A percentile compares a stretch with the other conserved stretches of the same genome.
phyloP scores from a whole-genome alignment of 2,329 filamentous ascomycete genomes.

The Penicillium aurantiogriseum region DNA sequence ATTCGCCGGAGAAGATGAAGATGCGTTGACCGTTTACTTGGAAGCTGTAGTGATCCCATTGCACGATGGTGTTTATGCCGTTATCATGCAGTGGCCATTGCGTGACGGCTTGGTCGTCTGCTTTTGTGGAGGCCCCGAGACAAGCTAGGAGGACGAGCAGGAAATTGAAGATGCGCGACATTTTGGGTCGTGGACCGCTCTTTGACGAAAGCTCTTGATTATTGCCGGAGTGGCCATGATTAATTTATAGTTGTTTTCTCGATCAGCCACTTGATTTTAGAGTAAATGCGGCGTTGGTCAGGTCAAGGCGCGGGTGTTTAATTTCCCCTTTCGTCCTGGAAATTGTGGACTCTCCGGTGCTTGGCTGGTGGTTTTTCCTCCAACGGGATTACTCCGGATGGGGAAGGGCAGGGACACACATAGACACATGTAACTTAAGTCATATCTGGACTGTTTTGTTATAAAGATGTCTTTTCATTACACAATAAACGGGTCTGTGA shows the following conservation, averaged over 20 bases:
- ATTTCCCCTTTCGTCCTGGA: background rate
- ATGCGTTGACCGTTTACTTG: conserved; percentile 52
- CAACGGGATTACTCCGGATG: background rate
- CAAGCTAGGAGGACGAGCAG: conserved; percentile 15
- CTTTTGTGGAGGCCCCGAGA: conserved; percentile 4
- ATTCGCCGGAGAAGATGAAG: conserved; percentile 55
- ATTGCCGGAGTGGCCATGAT: background rate
- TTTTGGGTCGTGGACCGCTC: background rate
- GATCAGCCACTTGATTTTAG: background rate
- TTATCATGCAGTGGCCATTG: conserved; percentile 52
- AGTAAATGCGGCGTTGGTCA: background rate
- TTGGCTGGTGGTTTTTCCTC: conserved; percentile 1
- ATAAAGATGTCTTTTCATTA: background rate
- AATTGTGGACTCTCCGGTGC: conserved; percentile 3
- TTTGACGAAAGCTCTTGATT: background rate
- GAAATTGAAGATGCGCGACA: conserved; percentile 11
- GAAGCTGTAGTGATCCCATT: conserved; percentile 57
- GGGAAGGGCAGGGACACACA: background rate
- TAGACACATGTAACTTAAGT: no score
- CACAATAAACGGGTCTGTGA: background rate
- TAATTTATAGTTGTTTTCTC: conserved; percentile 3
- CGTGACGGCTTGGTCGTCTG: conserved; percentile 8
- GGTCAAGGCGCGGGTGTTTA: background rate
- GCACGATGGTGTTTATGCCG: conserved; percentile 45
- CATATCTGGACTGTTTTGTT: background rate